A percentile compares a stretch with the other conserved stretches of the same genome.
These are phyloP conservation scores for Gomphus bonarii DNA, from an alignment of 1,284 basidiomycete species.

Conservation along the genomic window DNA sequence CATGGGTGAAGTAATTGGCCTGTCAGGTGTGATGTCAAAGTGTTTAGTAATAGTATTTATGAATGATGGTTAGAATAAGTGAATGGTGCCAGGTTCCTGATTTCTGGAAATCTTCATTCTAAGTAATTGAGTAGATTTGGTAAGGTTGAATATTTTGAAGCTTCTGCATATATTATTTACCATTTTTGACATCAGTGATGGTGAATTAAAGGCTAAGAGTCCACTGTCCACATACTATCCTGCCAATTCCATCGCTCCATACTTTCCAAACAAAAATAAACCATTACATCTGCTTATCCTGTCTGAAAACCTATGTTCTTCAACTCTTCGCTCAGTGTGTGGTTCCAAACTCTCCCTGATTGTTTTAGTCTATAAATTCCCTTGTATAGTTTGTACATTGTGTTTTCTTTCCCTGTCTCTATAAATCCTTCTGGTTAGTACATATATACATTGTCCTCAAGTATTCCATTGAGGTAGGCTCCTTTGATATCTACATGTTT, in stretches of 20 bases:
- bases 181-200: conserved; percentile 7
- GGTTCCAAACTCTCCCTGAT: conserved; percentile 14
- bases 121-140: conserved; percentile 18
- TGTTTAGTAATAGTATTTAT: conserved; percentile 17
- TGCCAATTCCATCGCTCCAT: neutral
- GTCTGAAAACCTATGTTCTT: neutral
- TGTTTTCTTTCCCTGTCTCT: too few relatives aligned
- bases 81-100: conserved; percentile 12
- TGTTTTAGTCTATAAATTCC: too few relatives aligned
- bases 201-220: conserved; percentile 13
- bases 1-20: conserved; percentile 24
- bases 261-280: neutral
- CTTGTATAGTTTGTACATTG: too few relatives aligned
- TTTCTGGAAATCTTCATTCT: conserved; percentile 20
- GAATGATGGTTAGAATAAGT: conserved; percentile 20
- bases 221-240: conserved; percentile 23
- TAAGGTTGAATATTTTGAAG: neutral
- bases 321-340: conserved; percentile 16
- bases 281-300: neutral
- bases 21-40: conserved; percentile 23
- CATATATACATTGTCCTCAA: too few relatives aligned
- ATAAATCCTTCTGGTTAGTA: too few relatives aligned
- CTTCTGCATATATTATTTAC: conserved; percentile 5
- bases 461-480: too few relatives aligned
- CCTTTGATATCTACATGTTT: too few relatives aligned